Evolutionary conservation across 345 rosid genomes (phyloP).

Genomic region (Eucalyptus erythrocorys): DNA sequence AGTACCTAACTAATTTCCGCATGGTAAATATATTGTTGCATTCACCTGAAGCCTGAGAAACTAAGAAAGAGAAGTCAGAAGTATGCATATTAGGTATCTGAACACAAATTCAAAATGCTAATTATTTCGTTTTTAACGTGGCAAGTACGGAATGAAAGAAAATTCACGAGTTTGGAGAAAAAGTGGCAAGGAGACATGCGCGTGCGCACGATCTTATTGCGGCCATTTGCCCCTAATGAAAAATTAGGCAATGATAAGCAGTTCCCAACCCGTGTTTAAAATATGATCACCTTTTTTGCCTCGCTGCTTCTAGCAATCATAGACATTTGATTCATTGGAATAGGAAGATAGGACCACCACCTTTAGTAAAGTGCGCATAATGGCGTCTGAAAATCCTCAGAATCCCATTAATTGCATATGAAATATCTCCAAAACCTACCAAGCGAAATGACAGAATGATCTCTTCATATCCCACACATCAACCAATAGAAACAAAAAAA

Average conservation of each 20-base stretch:
- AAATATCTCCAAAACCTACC: background rate
- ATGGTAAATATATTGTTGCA: background rate
- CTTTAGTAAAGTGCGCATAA: background rate
- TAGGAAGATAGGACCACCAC: background rate
- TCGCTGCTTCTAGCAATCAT: background rate
- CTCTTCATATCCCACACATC: background rate
- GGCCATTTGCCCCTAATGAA: background rate
- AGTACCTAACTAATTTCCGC: background rate
- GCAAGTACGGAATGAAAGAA: background rate
- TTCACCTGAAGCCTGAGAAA: background rate
- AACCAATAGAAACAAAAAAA: background rate
- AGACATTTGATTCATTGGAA: background rate
- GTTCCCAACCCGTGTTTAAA: background rate
- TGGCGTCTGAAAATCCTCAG: slow-evolving; percentile 12
- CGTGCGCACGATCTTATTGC: background rate
- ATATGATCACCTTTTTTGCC: background rate
- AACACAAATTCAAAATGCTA: background rate
- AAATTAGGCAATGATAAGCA: background rate
- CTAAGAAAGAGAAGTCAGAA: background rate
- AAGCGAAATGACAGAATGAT: background rate
- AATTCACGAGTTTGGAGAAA: background rate
- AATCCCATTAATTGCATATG: slow-evolving; percentile 4
- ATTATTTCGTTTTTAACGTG: background rate
- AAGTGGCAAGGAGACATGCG: background rate
- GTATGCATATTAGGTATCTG: background rate